Percentiles rank a stretch among this genome's conserved stretches.
These are phyloP conservation scores for Musa acuminata DNA, from an alignment of 176 grass and related monocot species.

Conservation along the genomic window DNA sequence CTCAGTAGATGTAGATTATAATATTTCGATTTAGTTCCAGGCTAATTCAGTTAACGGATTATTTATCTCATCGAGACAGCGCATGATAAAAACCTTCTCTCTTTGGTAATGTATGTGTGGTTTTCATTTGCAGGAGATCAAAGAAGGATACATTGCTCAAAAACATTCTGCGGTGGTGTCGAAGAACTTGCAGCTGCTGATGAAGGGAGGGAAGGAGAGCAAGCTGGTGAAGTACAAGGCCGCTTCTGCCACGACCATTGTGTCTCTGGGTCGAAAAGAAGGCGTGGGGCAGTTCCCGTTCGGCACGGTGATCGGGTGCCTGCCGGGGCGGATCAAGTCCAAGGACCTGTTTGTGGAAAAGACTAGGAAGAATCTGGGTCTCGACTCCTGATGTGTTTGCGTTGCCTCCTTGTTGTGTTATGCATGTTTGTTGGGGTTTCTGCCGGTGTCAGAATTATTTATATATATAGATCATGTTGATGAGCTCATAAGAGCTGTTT, in stretches of 20 bases:
- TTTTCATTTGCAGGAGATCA: conserved; percentile 33
- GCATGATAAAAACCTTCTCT: background rate
- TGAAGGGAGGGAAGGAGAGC: conserved; percentile 21
- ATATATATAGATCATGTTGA: too few relatives aligned
- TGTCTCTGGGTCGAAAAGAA: conserved; percentile 20
- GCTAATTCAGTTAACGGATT: too few relatives aligned
- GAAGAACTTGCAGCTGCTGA: conserved; percentile 43
- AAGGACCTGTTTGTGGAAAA: background rate
- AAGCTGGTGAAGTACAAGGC: conserved; percentile 36
- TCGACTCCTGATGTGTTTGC: background rate
- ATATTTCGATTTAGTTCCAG: background rate
- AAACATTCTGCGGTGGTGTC: conserved; percentile 32
- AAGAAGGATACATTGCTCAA: conserved; percentile 41
- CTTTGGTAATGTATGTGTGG: background rate
- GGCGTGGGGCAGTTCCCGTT: background rate
- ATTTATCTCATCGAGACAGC: background rate
- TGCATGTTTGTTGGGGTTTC: background rate
- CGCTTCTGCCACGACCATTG: conserved; percentile 17
- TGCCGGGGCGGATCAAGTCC: background rate
- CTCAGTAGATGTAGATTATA: background rate
- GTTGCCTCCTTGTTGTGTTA: background rate
- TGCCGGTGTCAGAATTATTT: too few relatives aligned
- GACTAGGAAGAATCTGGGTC: background rate
- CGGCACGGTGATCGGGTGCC: background rate
- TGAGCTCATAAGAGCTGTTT: too few relatives aligned